A percentile compares a stretch with the other conserved stretches of the same genome.
phyloP scores from a whole-genome alignment of 306 rosid genomes.

The Cicer chorassanicum region DNA sequence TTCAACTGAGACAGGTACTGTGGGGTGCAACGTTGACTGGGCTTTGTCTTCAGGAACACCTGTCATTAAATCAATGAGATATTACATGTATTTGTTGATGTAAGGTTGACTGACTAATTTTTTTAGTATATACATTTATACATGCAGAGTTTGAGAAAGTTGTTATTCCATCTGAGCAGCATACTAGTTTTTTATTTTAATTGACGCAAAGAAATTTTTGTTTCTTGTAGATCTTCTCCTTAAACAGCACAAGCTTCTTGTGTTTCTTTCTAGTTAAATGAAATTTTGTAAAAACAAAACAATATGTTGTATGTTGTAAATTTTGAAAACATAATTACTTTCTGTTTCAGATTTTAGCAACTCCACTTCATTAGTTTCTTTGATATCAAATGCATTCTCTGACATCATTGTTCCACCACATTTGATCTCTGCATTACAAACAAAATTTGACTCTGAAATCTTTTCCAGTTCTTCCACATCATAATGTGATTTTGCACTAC shows the following conservation, averaged over 20 bases:
- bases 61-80: constrained; percentile 35
- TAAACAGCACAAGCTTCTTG: background rate
- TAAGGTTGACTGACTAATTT: background rate
- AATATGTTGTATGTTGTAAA: too few relatives aligned
- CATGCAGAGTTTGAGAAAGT: background rate
- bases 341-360: background rate
- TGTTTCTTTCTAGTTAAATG: background rate
- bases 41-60: constrained; percentile 37
- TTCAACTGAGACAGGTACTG: constrained; percentile 10
- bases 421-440: background rate
- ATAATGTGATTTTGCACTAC: background rate
- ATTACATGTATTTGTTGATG: background rate
- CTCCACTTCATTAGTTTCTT: background rate
- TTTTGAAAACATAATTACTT: background rate
- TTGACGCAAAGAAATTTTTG: background rate
- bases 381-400: background rate
- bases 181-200: too few relatives aligned
- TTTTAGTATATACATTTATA: background rate
- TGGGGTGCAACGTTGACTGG: background rate
- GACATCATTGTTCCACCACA: background rate
- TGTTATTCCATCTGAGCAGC: background rate
- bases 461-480: background rate
- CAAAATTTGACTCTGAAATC: background rate
- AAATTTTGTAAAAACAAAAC: background rate
- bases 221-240: background rate